A percentile compares a stretch with the other conserved stretches of the same genome.
Conservation (phyloP, 306 rosid genomes). For the Sesbania bispinosa region DNA sequence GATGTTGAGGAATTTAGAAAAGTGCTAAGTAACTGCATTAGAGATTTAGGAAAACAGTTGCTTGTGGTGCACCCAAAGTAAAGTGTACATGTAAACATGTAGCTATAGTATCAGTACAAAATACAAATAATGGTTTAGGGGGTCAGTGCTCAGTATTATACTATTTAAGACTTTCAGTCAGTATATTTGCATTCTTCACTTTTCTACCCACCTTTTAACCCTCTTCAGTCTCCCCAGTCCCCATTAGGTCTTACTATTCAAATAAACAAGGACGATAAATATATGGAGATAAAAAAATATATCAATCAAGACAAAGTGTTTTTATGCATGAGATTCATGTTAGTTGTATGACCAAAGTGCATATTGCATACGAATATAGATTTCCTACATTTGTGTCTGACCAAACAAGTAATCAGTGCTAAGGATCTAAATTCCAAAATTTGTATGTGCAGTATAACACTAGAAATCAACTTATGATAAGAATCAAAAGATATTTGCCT, state of each 20-base stretch:
- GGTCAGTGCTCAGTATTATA: background rate
- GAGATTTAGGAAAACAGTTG: background rate
- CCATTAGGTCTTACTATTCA: background rate
- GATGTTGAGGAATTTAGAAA: constrained; percentile 4
- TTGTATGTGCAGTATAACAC: background rate
- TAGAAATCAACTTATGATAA: constrained; percentile 3
- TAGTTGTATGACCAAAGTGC: background rate
- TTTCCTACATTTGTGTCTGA: background rate
- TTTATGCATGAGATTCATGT: background rate
- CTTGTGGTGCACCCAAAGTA: background rate
- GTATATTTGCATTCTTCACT: background rate
- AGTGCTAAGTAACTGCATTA: background rate
- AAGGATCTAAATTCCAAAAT: constrained; percentile 9
- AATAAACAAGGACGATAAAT: background rate
- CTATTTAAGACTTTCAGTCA: background rate
- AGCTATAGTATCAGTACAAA: background rate
- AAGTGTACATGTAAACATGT: background rate
- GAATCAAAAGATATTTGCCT: constrained; percentile 9
- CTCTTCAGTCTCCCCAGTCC: background rate
- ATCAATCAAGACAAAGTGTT: background rate
- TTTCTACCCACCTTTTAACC: constrained; percentile 12
- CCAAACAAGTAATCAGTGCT: background rate
- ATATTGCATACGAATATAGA: background rate
- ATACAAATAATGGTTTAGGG: background rate
- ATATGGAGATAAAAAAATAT: background rate